Percentiles rank a stretch among this genome's conserved stretches.
phyloP scores from a whole-genome alignment of 192 early-diverging fungal species.

The Backusella tuberculispora region DNA sequence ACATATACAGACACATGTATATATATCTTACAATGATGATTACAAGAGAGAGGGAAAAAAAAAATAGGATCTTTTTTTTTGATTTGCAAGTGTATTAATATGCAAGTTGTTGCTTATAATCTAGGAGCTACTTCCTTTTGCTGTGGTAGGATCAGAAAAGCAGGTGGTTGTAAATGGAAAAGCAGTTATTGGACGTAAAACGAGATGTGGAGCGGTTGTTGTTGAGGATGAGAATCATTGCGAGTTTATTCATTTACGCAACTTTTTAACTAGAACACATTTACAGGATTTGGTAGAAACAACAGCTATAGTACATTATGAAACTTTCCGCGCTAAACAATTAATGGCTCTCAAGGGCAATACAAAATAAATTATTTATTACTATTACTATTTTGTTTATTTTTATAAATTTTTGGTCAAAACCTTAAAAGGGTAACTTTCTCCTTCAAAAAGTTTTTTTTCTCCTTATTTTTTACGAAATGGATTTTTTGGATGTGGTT shows the following conservation, averaged over 20 bases:
- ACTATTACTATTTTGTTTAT: neutral
- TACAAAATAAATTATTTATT: neutral
- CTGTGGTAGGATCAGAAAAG: constrained; percentile 92
- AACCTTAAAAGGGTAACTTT: neutral
- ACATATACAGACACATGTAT: neutral
- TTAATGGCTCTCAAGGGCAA: constrained; percentile 40
- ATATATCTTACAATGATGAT: neutral
- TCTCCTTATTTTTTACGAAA: constrained; percentile 10
- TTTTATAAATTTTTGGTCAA: neutral
- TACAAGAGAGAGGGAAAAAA: neutral
- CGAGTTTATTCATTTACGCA: constrained; percentile 93
- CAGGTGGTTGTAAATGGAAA: constrained; percentile 86
- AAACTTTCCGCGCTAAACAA: constrained; percentile 89
- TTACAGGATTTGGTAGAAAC: constrained; percentile 95
- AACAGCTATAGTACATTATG: constrained; percentile 92
- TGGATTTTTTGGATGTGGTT: too few species aligned
- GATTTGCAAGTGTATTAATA: neutral
- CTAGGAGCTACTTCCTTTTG: constrained; percentile 88
- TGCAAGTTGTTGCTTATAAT: constrained; percentile 1
- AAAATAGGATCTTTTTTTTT: neutral
- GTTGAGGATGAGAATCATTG: constrained; percentile 94
- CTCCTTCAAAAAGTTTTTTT: neutral
- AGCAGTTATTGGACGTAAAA: constrained; percentile 85
- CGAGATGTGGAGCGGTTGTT: constrained; percentile 77
- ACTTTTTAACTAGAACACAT: constrained; percentile 89